Evolutionary conservation across 805 yeast species (phyloP).

Genomic region (Kurtzmaniella cleridarum): DNA sequence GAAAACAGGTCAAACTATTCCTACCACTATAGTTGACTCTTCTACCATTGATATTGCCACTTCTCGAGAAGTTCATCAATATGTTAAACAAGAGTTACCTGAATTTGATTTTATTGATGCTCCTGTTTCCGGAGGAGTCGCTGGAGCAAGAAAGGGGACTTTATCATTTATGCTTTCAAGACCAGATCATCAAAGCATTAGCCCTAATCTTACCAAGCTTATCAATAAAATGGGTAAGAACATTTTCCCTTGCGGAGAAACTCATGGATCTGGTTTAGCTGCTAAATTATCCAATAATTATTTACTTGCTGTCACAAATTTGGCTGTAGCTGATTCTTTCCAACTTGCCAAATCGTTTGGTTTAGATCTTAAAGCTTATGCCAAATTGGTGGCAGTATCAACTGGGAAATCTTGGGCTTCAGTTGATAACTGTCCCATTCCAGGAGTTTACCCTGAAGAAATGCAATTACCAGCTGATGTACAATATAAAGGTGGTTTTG

Average conservation of each 20-base stretch:
- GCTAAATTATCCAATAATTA: conserved; percentile 52
- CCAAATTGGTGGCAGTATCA: conserved; percentile 45
- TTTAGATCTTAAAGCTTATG: conserved; percentile 40
- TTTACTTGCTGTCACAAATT: conserved; percentile 46
- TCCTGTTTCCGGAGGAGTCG: conserved; percentile 53
- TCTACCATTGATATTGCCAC: conserved; percentile 49
- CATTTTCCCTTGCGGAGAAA: conserved; percentile 43
- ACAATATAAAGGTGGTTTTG: conserved; percentile 44
- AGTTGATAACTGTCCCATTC: conserved; percentile 50
- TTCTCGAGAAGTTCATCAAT: conserved; percentile 34
- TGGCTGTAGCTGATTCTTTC: conserved; percentile 52
- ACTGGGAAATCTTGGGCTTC: conserved; percentile 53
- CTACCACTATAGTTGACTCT: conserved; percentile 40
- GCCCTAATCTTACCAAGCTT: conserved; percentile 24
- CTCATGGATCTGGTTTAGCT: conserved; percentile 48
- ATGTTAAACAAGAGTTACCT: conserved; percentile 26
- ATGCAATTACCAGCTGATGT: conserved; percentile 38
- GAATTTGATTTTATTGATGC: conserved; percentile 45
- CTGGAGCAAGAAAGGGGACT: conserved; percentile 48
- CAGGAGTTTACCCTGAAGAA: conserved; percentile 39
- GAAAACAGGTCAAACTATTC: conserved; percentile 6
- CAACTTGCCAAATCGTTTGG: conserved; percentile 47
- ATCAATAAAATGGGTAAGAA: conserved; percentile 42
- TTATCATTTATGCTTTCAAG: conserved; percentile 50
- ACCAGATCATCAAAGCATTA: conserved; percentile 19